Base-by-base conservation (phyloP, 768 basidiomycete genomes). In the Hypsizygus marmoreus region DNA sequence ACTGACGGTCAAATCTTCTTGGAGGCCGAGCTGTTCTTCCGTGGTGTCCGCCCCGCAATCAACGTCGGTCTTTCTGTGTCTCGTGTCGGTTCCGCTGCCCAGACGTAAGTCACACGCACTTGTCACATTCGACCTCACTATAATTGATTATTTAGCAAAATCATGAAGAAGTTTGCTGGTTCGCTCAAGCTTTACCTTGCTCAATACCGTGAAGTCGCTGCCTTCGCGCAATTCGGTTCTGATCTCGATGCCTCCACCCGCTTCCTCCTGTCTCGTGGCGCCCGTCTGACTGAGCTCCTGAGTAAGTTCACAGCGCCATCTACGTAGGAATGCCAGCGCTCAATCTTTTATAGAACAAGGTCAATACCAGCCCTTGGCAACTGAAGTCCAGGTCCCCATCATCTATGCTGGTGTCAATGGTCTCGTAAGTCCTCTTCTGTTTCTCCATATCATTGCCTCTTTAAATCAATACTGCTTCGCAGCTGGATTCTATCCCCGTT, bases 141-240 rank as follows among this genome's bases (percentile, higher is more conserved):
- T 33, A 26, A 43, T 19, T 31, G 38, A 33, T 33, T 35, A n/a
- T 42, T 26, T 30, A 90, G 86, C 58, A 93, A 95, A 76, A 93
- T 98, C 76, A 98, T 99, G 97, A 99, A 97, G 89, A 95, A 97
- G 79, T 98, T 98, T 61, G 97, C 97, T 61, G 97, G 97, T 81
- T 98, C 97, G 43, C 85, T 98, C 60, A 97, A 98, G 78, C 84
- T 99, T 36, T 99, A 99, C 84, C 91, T 99, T 57, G 97, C 97
- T 23, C 97, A 99, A 71, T 99, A 98, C 80, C 95, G 97, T 88
- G 97, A 99, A 81, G 97, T 99, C 58, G 97, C 97, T 57, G 94
- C 94, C 56, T 97, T 95, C 66, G 94, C 95, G 47, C 97, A 98
- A 69, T 99, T 99, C 79, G 97, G 97, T 83, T 99, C 97, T 62